A percentile compares a stretch with the other conserved stretches of the same genome.
Evolutionary conservation across 2,329 filamentous ascomycete genomes (phyloP).

Genomic region (Neonectria punicea): DNA sequence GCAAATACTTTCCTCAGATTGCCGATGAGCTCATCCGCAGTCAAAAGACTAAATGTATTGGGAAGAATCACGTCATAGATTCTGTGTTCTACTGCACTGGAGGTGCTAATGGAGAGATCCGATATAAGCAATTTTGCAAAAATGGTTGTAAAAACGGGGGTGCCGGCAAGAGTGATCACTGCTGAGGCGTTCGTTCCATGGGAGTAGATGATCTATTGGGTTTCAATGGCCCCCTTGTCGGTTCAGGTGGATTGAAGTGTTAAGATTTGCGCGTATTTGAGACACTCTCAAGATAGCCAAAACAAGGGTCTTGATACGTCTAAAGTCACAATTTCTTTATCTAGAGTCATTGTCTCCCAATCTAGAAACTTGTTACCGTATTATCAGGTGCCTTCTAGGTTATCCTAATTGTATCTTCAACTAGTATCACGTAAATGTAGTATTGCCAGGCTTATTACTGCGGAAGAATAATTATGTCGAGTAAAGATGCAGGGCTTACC

Average conservation of each 20-base stretch:
- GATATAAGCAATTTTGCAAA: conserved; percentile 19
- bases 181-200: neutral
- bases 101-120: conserved; percentile 17
- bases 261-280: neutral
- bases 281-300: too few relatives aligned
- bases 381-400: too few relatives aligned
- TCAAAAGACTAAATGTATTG: conserved; percentile 14
- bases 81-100: conserved; percentile 13
- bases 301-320: too few relatives aligned
- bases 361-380: too few relatives aligned
- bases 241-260: neutral
- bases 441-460: too few relatives aligned
- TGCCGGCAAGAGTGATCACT: conserved; percentile 15
- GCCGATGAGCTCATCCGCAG: conserved; percentile 18
- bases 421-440: too few relatives aligned
- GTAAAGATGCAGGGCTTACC: too few relatives aligned
- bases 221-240: neutral
- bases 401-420: too few relatives aligned
- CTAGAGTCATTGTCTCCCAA: too few relatives aligned
- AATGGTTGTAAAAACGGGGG: conserved; percentile 12
- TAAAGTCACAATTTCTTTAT: too few relatives aligned
- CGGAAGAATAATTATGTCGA: too few relatives aligned
- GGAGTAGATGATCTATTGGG: too few relatives aligned
- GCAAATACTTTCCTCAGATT: conserved; percentile 16
- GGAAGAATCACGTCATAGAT: conserved; percentile 19